A percentile compares a stretch with the other conserved stretches of the same genome.
These are phyloP conservation scores for Phytopythium delawarense DNA, from an alignment of 352 stramenopile genomes.

Conservation along the genomic window DNA sequence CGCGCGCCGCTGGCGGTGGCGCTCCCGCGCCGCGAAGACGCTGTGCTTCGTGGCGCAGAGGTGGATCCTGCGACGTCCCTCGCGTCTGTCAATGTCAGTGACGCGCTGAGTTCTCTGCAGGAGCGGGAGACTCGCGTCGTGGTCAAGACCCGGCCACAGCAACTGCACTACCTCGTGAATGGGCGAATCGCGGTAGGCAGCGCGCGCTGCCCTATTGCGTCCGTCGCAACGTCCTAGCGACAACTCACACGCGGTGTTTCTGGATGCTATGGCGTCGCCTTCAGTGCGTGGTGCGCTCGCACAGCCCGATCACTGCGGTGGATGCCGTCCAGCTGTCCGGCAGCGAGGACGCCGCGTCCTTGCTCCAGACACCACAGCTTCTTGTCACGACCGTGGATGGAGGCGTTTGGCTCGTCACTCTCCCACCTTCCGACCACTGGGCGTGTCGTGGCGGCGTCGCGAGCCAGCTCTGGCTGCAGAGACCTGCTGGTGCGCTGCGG, in stretches of 20 bases:
- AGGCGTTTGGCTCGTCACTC: constrained; percentile 44
- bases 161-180: constrained; percentile 49
- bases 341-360: background rate
- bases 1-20: constrained; percentile 22
- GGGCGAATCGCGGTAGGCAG: constrained; percentile 31
- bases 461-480: constrained; percentile 8
- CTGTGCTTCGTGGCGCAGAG: no score
- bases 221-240: background rate
- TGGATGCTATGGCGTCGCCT: background rate
- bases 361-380: constrained; percentile 9
- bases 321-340: background rate
- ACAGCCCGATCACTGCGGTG: background rate
- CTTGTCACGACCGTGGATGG: constrained; percentile 36
- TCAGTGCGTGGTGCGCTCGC: background rate
- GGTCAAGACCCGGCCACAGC: constrained; percentile 36
- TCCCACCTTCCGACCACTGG: constrained; percentile 7
- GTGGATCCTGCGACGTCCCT: background rate
- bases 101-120: background rate
- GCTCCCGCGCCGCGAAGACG: background rate
- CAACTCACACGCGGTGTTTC: background rate
- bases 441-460: background rate
- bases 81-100: background rate
- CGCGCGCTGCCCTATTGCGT: background rate
- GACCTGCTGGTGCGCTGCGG: no score
- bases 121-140: constrained; percentile 12